phyloP scores from a whole-genome alignment of 2,329 filamentous ascomycete genomes.

The Paraphoma sp. region DNA sequence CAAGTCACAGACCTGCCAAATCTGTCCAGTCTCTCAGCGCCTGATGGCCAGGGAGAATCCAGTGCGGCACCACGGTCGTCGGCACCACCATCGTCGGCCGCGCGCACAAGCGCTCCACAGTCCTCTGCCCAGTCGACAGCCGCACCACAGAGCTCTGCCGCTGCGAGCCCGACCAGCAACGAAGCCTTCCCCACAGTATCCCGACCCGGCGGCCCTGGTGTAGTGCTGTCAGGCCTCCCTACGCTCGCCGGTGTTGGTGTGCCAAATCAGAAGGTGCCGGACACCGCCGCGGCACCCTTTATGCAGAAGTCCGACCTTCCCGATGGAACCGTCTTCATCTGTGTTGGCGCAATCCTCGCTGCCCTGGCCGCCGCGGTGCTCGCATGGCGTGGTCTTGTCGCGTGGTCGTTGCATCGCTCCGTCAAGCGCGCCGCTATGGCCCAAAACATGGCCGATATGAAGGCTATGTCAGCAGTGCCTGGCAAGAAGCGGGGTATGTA shows the following conservation, averaged over 20 bases:
- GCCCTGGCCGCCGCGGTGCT: constrained; percentile 83
- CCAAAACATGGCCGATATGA: constrained; percentile 73
- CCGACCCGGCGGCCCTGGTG: constrained; percentile 21
- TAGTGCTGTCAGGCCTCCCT: constrained; percentile 54
- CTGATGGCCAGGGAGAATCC: constrained; percentile 24
- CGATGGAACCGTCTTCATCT: constrained; percentile 95
- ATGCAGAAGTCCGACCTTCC: constrained; percentile 87
- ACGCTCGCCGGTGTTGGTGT: constrained; percentile 64
- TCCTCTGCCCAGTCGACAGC: constrained; percentile 6
- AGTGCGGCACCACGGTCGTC: constrained; percentile 14
- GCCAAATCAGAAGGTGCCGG: constrained; percentile 78
- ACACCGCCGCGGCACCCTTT: constrained; percentile 83
- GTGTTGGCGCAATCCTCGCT: constrained; percentile 85
- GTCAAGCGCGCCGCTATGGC: constrained; percentile 84
- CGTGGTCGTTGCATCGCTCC: constrained; percentile 89
- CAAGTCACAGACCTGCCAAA: constrained; percentile 39
- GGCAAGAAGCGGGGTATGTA: constrained; percentile 49
- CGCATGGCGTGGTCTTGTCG: constrained; percentile 85
- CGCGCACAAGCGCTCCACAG: not conserved
- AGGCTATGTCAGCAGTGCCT: constrained; percentile 61
- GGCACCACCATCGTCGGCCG: constrained; percentile 5
- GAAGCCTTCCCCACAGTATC: constrained; percentile 16
- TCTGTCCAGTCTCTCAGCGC: constrained; percentile 31
- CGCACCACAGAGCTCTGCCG: constrained; percentile 17
- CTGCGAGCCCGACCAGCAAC: constrained; percentile 15